Evolutionary conservation across 2,329 filamentous ascomycete species (phyloP).

Genomic region (Talaromyces sp.): DNA sequence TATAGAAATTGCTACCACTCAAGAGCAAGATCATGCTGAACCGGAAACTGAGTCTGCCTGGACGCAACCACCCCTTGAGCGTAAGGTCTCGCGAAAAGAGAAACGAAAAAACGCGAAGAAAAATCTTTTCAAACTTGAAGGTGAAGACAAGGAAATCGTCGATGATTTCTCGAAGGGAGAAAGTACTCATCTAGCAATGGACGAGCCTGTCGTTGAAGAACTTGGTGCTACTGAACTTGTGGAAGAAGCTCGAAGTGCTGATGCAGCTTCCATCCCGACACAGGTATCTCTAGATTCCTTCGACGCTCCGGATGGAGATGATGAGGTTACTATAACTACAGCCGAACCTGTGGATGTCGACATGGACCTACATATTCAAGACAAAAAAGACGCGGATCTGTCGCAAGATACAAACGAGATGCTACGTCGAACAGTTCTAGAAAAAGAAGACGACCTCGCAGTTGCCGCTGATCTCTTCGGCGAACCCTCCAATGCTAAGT

Average conservation of each 20-base stretch:
- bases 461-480: conserved; percentile 8
- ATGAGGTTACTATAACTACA: neutral
- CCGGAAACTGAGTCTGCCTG: neutral
- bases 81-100: conserved; percentile 10
- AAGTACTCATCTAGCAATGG: neutral
- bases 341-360: neutral
- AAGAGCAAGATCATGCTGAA: neutral
- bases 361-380: neutral
- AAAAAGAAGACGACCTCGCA: conserved; percentile 14
- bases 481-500: conserved; percentile 3
- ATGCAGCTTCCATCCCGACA: neutral
- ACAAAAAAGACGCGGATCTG: neutral
- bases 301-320: conserved; percentile 6
- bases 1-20: neutral
- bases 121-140: neutral
- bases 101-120: conserved; percentile 13
- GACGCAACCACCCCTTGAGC: conserved; percentile 3
- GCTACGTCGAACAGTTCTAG: conserved; percentile 6
- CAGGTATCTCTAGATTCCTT: conserved; percentile 14
- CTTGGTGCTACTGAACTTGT: neutral
- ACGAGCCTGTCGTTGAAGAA: neutral
- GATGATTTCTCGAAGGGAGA: neutral
- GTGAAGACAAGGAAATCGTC: neutral
- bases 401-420: conserved; percentile 8
- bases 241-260: neutral